A percentile compares a stretch with the other conserved stretches of the same genome.
Evolutionary conservation across 805 yeast species (phyloP).

Genomic region (Ogataea methanolica): DNA sequence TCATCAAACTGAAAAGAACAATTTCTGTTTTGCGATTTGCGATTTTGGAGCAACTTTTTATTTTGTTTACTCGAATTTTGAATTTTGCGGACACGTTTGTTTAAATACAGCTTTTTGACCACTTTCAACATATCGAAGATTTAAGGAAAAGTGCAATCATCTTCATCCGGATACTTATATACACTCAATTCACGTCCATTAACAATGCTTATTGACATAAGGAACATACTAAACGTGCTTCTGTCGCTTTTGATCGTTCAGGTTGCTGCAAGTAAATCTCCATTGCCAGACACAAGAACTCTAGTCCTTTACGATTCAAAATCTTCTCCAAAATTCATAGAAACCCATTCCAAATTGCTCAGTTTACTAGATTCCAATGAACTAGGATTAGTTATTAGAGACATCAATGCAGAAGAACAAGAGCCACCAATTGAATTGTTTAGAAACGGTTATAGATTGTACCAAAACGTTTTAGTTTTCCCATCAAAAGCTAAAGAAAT

Average conservation of each 20-base stretch:
- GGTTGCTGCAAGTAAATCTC: slow-evolving; percentile 12
- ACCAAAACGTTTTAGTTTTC: slow-evolving; percentile 53
- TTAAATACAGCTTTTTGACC: no score
- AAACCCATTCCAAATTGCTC: slow-evolving; percentile 23
- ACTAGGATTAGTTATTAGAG: slow-evolving; percentile 20
- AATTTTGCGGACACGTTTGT: no score
- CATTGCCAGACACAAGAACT: slow-evolving; percentile 16
- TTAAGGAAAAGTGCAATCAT: no score
- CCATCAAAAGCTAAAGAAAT: slow-evolving; percentile 49
- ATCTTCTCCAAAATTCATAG: slow-evolving; percentile 8
- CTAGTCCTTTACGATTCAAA: slow-evolving; percentile 21
- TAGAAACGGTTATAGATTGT: slow-evolving; percentile 39
- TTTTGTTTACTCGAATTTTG: no score
- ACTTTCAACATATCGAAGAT: no score
- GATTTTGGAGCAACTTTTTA: no score
- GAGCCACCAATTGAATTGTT: slow-evolving; percentile 25
- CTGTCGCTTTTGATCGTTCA: slow-evolving; percentile 4
- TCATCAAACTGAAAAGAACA: no score
- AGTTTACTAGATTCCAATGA: slow-evolving; percentile 11
- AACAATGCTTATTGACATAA: slow-evolving; percentile 8
- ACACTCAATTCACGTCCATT: no score
- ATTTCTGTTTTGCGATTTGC: no score
- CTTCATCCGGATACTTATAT: no score
- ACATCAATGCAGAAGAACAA: slow-evolving; percentile 11
- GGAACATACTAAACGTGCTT: slow-evolving; percentile 3